Base-by-base conservation (phyloP, 2,329 filamentous ascomycete genomes). In the Lachnellula occidentalis region DNA sequence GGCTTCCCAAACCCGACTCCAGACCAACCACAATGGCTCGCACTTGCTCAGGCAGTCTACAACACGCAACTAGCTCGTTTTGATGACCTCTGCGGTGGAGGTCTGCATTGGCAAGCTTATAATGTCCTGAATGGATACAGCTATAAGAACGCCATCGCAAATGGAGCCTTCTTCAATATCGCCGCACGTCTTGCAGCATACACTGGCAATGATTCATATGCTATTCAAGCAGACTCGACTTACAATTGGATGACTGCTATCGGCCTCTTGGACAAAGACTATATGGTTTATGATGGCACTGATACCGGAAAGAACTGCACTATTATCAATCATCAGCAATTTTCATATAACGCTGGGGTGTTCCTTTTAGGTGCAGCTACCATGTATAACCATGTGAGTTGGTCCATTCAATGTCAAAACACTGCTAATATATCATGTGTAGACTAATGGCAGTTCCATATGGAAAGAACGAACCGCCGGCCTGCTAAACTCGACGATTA, bases 61-160 rank as follows among this genome's bases (percentile, higher is more conserved):
- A 90, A 95, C 69, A 86, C 83, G 2, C 88, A 92, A 66, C 83
- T 82, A 2, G 74, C 76, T 27, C 81, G 88, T 37, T 94, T 88
- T 89, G 88, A 92, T 58, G 1, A 70, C 76, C 1, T 73, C 81
- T 95, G 90, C 63, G 77, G 76, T n/a, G 90, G 90, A 41, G 90
- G 90, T 5, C 70, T 94, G 49, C 81, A 87, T 58, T 92, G 88
- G 88, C 90, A 95, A 71, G 90, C 95, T 46, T 92, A 88, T 67
- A 77, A 81, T 1, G 91, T 88, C 75, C 94, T 95, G 67, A 83
- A 80, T 39, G 91, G 90, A 14, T 95, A 86, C 71, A 79, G 86
- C 63, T 91, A 92, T 77, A 94, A 85, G 65, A 85, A 85, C 56
- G 77, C 81, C 2, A 83, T 85, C 55, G 82, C 81, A 0, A 81